These are phyloP conservation scores for Xerocomellus chrysenteron DNA, from an alignment of 768 basidiomycete species.

Conservation along the genomic window DNA sequence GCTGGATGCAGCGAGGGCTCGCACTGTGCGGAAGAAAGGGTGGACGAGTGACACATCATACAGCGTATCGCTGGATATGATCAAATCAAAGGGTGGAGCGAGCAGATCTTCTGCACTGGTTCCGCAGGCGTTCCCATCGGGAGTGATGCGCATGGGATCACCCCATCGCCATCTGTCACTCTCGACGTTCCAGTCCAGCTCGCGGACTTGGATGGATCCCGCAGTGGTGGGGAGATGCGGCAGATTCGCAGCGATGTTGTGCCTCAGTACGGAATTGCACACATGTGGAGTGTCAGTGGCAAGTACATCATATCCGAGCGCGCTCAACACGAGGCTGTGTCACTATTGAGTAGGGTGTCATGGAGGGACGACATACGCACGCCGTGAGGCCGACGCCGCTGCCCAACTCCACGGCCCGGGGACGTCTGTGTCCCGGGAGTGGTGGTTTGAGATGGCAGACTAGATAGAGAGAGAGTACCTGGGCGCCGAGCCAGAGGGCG, in stretches of 20 bases:
- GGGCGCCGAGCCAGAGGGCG: constrained; percentile 80
- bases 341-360: not conserved
- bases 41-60: constrained; percentile 59
- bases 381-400: constrained; percentile 80
- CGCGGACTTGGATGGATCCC: constrained; percentile 56
- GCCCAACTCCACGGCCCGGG: constrained; percentile 71
- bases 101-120: constrained; percentile 28
- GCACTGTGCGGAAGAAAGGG: constrained; percentile 71
- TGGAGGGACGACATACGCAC: constrained; percentile 41
- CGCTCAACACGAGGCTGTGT: constrained; percentile 57
- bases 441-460: constrained; percentile 36
- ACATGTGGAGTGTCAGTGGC: constrained; percentile 73
- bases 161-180: constrained; percentile 59
- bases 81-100: constrained; percentile 66
- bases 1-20: constrained; percentile 41
- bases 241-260: constrained; percentile 58
- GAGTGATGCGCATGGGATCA: constrained; percentile 30
- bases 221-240: constrained; percentile 30
- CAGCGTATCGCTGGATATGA: constrained; percentile 82
- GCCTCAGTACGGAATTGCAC: constrained; percentile 57
- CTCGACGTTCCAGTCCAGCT: constrained; percentile 68
- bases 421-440: constrained; percentile 17
- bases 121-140: constrained; percentile 30
- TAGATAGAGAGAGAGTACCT: constrained; percentile 68
- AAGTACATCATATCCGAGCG: constrained; percentile 73